Evolutionary conservation across 176 grass and related monocot species (phyloP), one percentile per base, ranked within the genome.

Genomic region (Raddia guianensis): DNA sequence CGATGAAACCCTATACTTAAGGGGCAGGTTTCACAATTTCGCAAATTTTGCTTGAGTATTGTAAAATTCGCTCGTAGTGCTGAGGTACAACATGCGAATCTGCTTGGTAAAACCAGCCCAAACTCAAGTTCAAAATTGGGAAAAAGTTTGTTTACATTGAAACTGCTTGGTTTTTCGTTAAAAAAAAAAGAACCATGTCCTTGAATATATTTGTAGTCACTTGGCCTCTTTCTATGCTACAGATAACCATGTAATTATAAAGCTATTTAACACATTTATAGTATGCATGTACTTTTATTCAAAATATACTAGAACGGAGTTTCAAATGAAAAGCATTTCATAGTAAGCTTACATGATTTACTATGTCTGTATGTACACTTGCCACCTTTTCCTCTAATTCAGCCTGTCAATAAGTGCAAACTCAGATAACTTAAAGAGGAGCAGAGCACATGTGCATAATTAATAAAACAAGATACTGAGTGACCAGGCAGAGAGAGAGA

Each of bases 321-420:
- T 71, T 20, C 15, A 80, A 52, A 57, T 18, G 12, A 49, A 50
- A 70, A 15, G 57, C 16, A 75, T 52, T 77, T 78, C 12, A n/a
- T 14, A 86, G 16, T 82, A 49, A 19, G 70, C 92, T 87, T 93
- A 94, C 95, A 93, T 98, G 86, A 84, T 86, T 86, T 58, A 88
- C 93, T 65, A 98, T 93, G 43, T 92, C 90, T 63, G 21, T 74
- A 75, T 87, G 90, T 78, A 98, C 74, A 68, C 13, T 68, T 83
- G 76, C 88, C 32, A 82, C 75, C 57, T 93, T 98, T 82, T 98
- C 81, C 69, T 92, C 86, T 16, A 98, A 74, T 15, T 94, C 87
- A 34, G 60, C 86, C 95, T 98, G 81, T 48, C 75, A 91, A 83
- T 86, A 75, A 81, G 69, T 86, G 54, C 9, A 11, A 70, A 82